Conservation (phyloP, 768 basidiomycete genomes). For the Neoboletus brunneissimus region DNA sequence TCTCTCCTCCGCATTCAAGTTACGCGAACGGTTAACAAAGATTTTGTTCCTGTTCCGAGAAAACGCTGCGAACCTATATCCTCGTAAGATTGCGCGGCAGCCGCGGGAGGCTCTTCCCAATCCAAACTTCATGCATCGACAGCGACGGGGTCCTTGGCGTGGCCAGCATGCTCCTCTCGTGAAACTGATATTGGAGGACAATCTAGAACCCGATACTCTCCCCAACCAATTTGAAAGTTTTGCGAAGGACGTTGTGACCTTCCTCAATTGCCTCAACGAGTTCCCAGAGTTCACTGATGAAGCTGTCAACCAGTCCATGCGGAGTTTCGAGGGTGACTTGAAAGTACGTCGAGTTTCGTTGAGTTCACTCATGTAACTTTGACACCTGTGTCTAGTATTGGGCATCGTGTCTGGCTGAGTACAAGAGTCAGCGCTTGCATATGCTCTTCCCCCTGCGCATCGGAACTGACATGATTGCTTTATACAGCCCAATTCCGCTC, state of each 20-base stretch:
- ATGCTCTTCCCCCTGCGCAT: not conserved
- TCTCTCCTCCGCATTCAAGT: slow-evolving; percentile 50
- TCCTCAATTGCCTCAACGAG: slow-evolving; percentile 52
- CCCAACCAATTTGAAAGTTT: slow-evolving; percentile 45
- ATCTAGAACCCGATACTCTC: slow-evolving; percentile 48
- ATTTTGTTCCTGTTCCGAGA: slow-evolving; percentile 51
- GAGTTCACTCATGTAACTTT: slow-evolving; percentile 3
- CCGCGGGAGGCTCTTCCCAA: slow-evolving; percentile 38
- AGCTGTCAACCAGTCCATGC: slow-evolving; percentile 47
- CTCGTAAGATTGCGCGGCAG: slow-evolving; percentile 43
- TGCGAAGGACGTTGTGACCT: slow-evolving; percentile 49
- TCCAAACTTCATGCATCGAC: slow-evolving; percentile 35
- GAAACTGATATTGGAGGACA: slow-evolving; percentile 38
- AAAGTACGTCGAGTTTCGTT: slow-evolving; percentile 34
- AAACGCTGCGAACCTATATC: slow-evolving; percentile 57
- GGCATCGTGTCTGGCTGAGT: slow-evolving; percentile 49
- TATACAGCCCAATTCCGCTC: slow-evolving; percentile 47
- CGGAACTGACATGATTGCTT: slow-evolving; percentile 8
- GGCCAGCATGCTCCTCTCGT: slow-evolving; percentile 35
- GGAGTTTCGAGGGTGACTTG: slow-evolving; percentile 49
- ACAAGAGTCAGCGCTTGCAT: slow-evolving; percentile 38
- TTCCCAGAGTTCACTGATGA: slow-evolving; percentile 57
- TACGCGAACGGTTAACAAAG: slow-evolving; percentile 50
- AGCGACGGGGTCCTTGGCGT: slow-evolving; percentile 33
- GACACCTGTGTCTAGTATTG: slow-evolving; percentile 41